Evolutionary conservation across 176 grass and related monocot genomes (phyloP).

Genomic region (Phyllostachys edulis): DNA sequence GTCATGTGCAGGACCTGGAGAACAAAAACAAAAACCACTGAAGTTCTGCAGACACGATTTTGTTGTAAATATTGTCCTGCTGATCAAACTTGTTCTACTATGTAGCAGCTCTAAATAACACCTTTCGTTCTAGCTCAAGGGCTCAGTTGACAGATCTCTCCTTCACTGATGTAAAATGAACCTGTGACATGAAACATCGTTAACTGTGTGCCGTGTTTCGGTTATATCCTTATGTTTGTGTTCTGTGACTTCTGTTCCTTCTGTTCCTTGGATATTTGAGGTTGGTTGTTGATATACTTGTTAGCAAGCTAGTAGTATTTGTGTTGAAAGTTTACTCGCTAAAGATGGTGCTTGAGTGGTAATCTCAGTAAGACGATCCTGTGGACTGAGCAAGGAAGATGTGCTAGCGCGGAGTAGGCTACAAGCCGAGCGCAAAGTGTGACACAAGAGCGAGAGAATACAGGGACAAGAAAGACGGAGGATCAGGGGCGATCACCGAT

Average conservation of each 20-base stretch:
- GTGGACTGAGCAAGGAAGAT: too few relatives aligned
- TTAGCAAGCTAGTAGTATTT: neutral
- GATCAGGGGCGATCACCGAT: too few relatives aligned
- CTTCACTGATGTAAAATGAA: conserved; percentile 1
- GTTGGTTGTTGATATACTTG: neutral
- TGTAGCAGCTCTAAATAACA: conserved; percentile 27
- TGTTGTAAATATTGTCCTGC: conserved; percentile 25
- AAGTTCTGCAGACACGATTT: conserved; percentile 18
- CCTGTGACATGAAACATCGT: neutral
- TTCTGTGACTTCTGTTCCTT: neutral
- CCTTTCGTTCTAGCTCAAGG: conserved; percentile 11
- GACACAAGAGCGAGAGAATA: too few relatives aligned
- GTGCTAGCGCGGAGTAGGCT: too few relatives aligned
- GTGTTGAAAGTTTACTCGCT: neutral
- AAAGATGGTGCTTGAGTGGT: too few relatives aligned
- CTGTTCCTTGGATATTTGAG: neutral
- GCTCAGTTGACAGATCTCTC: neutral
- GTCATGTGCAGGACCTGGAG: conserved; percentile 20
- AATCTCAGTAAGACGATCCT: too few relatives aligned
- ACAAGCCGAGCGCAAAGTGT: too few relatives aligned
- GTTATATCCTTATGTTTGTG: neutral
- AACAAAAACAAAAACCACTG: neutral
- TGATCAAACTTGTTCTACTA: neutral
- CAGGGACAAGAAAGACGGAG: too few relatives aligned
- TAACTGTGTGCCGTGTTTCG: neutral